Evolutionary conservation across 1,284 basidiomycete genomes (phyloP), one percentile per base, ranked within the genome.

Genomic region (Sutorius eximius): DNA sequence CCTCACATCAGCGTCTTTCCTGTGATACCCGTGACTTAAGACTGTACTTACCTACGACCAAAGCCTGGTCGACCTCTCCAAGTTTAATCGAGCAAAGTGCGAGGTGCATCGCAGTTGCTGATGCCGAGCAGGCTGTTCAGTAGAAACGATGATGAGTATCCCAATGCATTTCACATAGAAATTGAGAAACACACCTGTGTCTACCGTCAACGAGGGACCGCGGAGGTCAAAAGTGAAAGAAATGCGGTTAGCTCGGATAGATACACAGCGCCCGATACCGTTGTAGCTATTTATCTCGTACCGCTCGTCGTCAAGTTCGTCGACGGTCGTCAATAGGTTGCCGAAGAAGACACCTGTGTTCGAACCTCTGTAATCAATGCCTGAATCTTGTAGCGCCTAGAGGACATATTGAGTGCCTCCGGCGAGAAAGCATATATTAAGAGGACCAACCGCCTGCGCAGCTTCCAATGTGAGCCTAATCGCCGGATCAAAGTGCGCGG

Each of bases 1-100:
- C 42, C 16, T 15, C 9, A 34, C 20, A 41, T 55, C 18, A 50
- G 20, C n/a, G 40, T 38, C 46, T 9, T 3, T 4, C 7, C 15
- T 2, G 15, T 3, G 1, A 34, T 5, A 36, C 12, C 9, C 18
- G 18, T 7, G 15, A 16, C 2, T 15, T 16, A 10, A 43, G 8
- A 22, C 24, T 24, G 20, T 15, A 54, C 59, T 55, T 22, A 59
- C 71, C 69, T 1, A 72, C 60, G 24, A 82, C 74, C 5, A 82
- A 66, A 2, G 79, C 80, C n/a, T 77, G 72, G 30, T 78, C 74
- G 44, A 80, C 74, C 43, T 82, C 79, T 5, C 78, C 79, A 34
- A 65, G 64, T 27, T 63, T 66, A 3, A 82, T 63, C 0, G 77
- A 74, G 36, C 74, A 73, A 3, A 79, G 70, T 2, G 79, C 79